Evolutionary conservation across 768 basidiomycete genomes (phyloP).

Genomic region (Termitomyces sp.): DNA sequence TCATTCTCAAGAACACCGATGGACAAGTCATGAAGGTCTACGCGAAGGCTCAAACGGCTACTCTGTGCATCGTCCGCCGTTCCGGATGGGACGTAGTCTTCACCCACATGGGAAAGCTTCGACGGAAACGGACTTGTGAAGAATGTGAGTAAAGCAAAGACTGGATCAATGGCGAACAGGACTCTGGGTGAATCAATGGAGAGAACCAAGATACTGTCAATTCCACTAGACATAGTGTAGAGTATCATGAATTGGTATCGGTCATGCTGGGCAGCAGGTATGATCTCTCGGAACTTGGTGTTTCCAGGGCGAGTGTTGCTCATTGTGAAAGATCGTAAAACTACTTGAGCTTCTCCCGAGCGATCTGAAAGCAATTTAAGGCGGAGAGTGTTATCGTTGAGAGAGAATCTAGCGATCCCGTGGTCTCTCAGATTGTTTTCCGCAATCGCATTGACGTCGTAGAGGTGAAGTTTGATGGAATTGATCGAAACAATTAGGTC

Average conservation of each 20-base stretch:
- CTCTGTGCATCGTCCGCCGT: neutral
- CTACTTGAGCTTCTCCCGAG: conserved; percentile 80
- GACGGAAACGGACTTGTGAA: conserved; percentile 53
- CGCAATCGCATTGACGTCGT: conserved; percentile 57
- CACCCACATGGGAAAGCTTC: conserved; percentile 1
- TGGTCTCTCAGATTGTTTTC: conserved; percentile 59
- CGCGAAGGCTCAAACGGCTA: conserved; percentile 50
- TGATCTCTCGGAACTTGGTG: conserved; percentile 89
- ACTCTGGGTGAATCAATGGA: conserved; percentile 91
- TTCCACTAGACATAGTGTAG: conserved; percentile 70
- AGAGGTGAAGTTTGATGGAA: conserved; percentile 80
- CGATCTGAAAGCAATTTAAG: conserved; percentile 80
- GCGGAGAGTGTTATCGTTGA: conserved; percentile 74
- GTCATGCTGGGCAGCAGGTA: conserved; percentile 84
- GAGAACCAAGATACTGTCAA: conserved; percentile 55
- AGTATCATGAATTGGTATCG: conserved; percentile 92
- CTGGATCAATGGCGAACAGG: conserved; percentile 87
- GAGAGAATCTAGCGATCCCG: conserved; percentile 80
- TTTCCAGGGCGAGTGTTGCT: conserved; percentile 78
- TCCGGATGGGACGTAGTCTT: neutral
- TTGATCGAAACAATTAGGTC: conserved; percentile 70
- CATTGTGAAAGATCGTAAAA: conserved; percentile 89
- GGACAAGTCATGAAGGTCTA: conserved; percentile 88
- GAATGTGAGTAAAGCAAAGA: conserved; percentile 85
- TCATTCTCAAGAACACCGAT: conserved; percentile 88